Conservation (phyloP, 805 yeast species). For the Scheffersomyces stipitis region DNA sequence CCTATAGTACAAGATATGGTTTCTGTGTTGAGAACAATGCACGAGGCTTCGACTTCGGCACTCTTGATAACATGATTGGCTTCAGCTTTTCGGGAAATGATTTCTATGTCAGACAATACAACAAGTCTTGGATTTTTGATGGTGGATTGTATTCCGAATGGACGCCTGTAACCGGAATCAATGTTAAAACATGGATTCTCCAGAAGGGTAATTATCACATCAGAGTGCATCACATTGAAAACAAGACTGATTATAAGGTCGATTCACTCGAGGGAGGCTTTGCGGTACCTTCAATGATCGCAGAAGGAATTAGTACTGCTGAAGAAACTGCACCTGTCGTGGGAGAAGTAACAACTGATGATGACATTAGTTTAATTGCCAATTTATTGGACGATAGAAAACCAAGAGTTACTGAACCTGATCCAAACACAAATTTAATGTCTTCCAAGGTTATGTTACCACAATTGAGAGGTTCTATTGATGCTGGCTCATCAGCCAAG, state of each 20-base stretch:
- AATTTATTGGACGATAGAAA: constrained; percentile 5
- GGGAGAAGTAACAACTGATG: not conserved
- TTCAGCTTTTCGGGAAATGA: constrained; percentile 8
- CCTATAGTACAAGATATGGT: constrained; percentile 10
- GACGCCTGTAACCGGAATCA: constrained; percentile 6
- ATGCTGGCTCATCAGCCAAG: not conserved
- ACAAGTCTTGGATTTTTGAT: constrained; percentile 1
- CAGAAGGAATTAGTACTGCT: not conserved
- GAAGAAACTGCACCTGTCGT: not conserved
- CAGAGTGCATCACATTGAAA: constrained; percentile 8
- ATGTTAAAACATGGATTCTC: constrained; percentile 8
- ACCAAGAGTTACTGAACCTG: constrained; percentile 6
- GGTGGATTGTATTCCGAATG: constrained; percentile 7
- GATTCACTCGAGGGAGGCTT: constrained; percentile 13
- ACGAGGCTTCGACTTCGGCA: constrained; percentile 5
- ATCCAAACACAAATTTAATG: constrained; percentile 11
- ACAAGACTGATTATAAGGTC: constrained; percentile 3
- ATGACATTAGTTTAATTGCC: constrained; percentile 3
- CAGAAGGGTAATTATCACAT: constrained; percentile 7
- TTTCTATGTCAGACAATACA: not conserved
- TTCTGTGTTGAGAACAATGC: constrained; percentile 8
- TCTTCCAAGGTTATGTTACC: constrained; percentile 8
- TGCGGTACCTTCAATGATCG: constrained; percentile 3
- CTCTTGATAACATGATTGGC: constrained; percentile 13
- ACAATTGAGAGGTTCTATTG: constrained; percentile 8